phyloP scores from a whole-genome alignment of 2,329 filamentous ascomycete species.

The Cladosporium sp. region DNA sequence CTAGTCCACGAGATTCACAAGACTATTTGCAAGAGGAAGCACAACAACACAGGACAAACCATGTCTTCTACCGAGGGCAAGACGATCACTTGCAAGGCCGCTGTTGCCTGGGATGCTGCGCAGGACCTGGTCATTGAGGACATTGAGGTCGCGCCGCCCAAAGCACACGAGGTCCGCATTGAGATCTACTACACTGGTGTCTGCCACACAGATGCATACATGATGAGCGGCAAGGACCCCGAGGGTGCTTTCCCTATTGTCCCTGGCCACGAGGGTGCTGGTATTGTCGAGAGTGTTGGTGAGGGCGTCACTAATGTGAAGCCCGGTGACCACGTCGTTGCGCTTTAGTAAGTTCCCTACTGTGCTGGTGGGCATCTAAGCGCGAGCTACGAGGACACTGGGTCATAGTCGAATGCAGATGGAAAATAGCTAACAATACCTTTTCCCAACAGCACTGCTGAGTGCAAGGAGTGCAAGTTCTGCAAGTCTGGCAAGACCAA shows the following conservation, averaged over 20 bases:
- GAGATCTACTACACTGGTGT: slow-evolving; percentile 97
- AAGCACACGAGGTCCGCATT: slow-evolving; percentile 93
- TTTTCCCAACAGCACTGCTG: slow-evolving; percentile 69
- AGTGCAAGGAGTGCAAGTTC: slow-evolving; percentile 98
- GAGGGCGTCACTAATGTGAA: slow-evolving; percentile 95
- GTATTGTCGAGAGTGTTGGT: slow-evolving; percentile 88
- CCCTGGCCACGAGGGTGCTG: slow-evolving; percentile 86
- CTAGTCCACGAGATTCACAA: background rate
- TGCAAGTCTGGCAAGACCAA: slow-evolving; percentile 99
- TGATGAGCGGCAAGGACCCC: slow-evolving; percentile 91
- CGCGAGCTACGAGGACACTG: slow-evolving; percentile 20
- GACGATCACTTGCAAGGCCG: slow-evolving; percentile 88
- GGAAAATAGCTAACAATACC: background rate
- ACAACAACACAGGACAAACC: slow-evolving; percentile 20
- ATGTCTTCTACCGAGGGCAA: slow-evolving; percentile 55
- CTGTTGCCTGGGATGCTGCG: slow-evolving; percentile 95
- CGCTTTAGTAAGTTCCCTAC: slow-evolving; percentile 68
- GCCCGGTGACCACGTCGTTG: slow-evolving; percentile 85
- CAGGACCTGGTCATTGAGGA: slow-evolving; percentile 88
- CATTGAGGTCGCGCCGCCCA: slow-evolving; percentile 85
- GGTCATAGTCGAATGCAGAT: slow-evolving; percentile 24
- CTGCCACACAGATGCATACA: slow-evolving; percentile 94
- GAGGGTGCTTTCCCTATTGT: slow-evolving; percentile 91
- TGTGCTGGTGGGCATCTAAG: background rate
- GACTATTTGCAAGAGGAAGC: slow-evolving; percentile 14